Evolutionary conservation across 2,329 filamentous ascomycete genomes (phyloP).

Genomic region (Colletotrichum lini): DNA sequence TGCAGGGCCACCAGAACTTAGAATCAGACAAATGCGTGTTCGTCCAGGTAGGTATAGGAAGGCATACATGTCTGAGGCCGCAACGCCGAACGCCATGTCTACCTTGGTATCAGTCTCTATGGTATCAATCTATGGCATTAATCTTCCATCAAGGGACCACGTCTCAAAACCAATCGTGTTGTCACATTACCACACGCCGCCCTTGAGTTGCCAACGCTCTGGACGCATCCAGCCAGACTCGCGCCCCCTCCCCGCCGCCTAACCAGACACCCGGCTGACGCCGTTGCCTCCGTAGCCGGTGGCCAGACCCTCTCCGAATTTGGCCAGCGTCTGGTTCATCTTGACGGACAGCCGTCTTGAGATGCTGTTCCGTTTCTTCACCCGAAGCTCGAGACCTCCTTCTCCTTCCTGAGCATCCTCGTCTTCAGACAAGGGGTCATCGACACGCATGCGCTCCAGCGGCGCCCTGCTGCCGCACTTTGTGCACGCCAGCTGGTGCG

Average conservation of each 20-base stretch:
- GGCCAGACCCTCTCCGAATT: slow-evolving; percentile 10
- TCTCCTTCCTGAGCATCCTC: background rate
- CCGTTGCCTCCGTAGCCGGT: slow-evolving; percentile 16
- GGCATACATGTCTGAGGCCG: background rate
- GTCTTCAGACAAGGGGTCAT: background rate
- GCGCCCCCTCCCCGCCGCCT: background rate
- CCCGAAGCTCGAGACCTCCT: background rate
- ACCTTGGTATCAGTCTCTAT: background rate
- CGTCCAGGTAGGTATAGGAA: background rate
- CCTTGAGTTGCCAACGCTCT: background rate
- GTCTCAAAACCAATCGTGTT: background rate
- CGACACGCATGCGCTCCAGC: background rate
- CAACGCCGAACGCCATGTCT: background rate
- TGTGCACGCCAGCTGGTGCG: slow-evolving; percentile 17
- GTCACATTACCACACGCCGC: background rate
- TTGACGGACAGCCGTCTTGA: slow-evolving; percentile 23
- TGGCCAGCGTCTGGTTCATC: slow-evolving; percentile 21
- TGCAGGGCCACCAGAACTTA: background rate
- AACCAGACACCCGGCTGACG: background rate
- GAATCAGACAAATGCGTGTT: background rate
- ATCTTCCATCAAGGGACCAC: slow-evolving; percentile 1
- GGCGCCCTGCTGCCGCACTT: slow-evolving; percentile 25
- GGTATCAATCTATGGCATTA: slow-evolving; percentile 14
- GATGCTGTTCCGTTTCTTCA: slow-evolving; percentile 3
- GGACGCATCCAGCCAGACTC: background rate